Conservation (phyloP, 192 early-diverging fungal species). For the Umbelopsis ramanniana region DNA sequence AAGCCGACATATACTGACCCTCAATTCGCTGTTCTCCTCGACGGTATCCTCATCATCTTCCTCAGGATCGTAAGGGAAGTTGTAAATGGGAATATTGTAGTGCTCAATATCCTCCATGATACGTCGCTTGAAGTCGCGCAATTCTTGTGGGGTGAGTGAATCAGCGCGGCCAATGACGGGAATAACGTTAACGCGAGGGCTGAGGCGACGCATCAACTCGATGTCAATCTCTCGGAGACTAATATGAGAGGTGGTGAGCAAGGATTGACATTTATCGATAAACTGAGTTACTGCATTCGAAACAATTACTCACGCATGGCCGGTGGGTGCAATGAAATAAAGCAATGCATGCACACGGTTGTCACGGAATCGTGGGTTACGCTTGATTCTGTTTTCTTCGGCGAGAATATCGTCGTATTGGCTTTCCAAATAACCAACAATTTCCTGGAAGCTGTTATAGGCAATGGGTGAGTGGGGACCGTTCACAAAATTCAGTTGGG, state of each 20-base stretch:
- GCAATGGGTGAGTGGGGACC: background rate
- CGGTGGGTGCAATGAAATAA: conserved; percentile 98
- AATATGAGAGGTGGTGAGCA: conserved; percentile 5
- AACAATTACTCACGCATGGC: conserved; percentile 70
- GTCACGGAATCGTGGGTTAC: conserved; percentile 91
- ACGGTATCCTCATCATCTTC: conserved; percentile 98
- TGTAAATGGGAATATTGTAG: conserved; percentile 96
- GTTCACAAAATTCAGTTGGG: background rate
- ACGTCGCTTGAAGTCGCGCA: conserved; percentile 87
- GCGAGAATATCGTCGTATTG: conserved; percentile 95
- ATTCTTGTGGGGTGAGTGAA: conserved; percentile 86
- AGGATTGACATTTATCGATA: background rate
- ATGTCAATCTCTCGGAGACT: conserved; percentile 94
- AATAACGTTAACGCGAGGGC: conserved; percentile 92
- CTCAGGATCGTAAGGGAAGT: conserved; percentile 93
- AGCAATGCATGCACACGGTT: conserved; percentile 94
- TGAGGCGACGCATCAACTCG: conserved; percentile 90
- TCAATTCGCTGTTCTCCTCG: conserved; percentile 97
- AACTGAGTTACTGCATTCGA: background rate
- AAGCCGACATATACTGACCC: conserved; percentile 38
- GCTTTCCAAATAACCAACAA: conserved; percentile 90
- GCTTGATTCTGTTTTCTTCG: conserved; percentile 84
- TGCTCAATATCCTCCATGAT: conserved; percentile 97
- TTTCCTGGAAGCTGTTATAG: conserved; percentile 78
- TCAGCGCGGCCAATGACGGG: conserved; percentile 96